These are phyloP conservation scores for Candida pseudoglaebosa DNA, from an alignment of 805 yeast species.

Conservation along the genomic window DNA sequence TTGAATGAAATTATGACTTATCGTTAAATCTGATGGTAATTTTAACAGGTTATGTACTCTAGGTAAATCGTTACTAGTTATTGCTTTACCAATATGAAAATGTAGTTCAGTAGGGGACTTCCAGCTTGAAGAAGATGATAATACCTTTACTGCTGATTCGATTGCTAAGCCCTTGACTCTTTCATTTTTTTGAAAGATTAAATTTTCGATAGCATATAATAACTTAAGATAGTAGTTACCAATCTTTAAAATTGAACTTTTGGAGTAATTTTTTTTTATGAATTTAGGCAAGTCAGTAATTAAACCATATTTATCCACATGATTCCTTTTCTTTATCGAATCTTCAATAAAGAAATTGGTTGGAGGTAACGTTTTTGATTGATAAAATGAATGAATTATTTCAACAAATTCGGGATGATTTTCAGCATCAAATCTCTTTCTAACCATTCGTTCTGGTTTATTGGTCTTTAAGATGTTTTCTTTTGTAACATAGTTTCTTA, in stretches of 20 bases:
- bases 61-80: neutral
- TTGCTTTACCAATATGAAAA: neutral
- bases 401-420: neutral
- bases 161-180: neutral
- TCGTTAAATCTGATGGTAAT: neutral
- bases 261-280: too few relatives aligned
- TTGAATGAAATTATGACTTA: conserved; percentile 1
- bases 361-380: neutral
- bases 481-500: neutral
- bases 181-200: neutral
- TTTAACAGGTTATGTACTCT: neutral
- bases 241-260: too few relatives aligned
- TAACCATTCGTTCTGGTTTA: neutral
- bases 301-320: too few relatives aligned
- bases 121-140: neutral
- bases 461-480: neutral
- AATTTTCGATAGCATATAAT: too few relatives aligned
- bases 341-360: too few relatives aligned
- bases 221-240: too few relatives aligned
- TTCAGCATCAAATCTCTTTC: neutral
- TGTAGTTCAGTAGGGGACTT: neutral
- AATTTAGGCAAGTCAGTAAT: too few relatives aligned
- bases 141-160: neutral
- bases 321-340: too few relatives aligned
- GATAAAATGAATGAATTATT: neutral